A percentile compares a stretch with the other conserved stretches of the same genome.
These are phyloP conservation scores for Corymbia calophylla DNA, from an alignment of 441 rosid species.

Conservation along the genomic window DNA sequence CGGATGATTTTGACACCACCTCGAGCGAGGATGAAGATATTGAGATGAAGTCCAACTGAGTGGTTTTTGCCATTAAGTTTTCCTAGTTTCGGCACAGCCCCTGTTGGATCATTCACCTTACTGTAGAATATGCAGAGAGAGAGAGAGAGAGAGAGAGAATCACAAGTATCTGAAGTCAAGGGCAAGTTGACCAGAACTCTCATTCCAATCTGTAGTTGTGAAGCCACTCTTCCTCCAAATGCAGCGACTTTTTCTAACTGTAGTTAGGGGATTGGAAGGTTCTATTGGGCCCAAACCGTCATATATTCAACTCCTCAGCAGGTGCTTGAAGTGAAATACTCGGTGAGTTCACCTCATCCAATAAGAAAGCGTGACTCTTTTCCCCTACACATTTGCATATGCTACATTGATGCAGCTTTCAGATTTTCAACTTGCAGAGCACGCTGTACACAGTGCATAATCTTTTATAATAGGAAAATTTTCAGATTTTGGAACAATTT, in stretches of 20 bases:
- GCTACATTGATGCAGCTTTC: not conserved
- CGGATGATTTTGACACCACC: constrained; percentile 28
- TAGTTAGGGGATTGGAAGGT: not conserved
- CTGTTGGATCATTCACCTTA: not conserved
- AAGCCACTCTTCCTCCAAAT: not conserved
- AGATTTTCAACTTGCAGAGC: not conserved
- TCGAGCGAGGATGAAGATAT: constrained; percentile 40
- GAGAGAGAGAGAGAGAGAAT: constrained; percentile 5
- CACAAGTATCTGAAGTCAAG: not conserved
- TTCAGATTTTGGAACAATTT: not conserved
- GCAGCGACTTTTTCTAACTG: not conserved
- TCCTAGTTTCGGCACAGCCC: not conserved
- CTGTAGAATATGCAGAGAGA: not conserved
- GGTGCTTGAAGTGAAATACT: not conserved
- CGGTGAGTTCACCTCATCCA: not conserved
- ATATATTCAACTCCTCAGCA: not conserved
- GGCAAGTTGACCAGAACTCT: not conserved
- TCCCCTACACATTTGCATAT: not conserved
- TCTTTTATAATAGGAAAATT: not conserved
- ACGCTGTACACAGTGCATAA: not conserved
- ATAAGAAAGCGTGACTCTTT: not conserved
- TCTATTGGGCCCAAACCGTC: not conserved
- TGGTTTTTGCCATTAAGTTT: not conserved
- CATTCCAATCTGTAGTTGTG: not conserved
- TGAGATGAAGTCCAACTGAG: constrained; percentile 77